Conservation (phyloP, 768 basidiomycete genomes). For the Trametes villosa region DNA sequence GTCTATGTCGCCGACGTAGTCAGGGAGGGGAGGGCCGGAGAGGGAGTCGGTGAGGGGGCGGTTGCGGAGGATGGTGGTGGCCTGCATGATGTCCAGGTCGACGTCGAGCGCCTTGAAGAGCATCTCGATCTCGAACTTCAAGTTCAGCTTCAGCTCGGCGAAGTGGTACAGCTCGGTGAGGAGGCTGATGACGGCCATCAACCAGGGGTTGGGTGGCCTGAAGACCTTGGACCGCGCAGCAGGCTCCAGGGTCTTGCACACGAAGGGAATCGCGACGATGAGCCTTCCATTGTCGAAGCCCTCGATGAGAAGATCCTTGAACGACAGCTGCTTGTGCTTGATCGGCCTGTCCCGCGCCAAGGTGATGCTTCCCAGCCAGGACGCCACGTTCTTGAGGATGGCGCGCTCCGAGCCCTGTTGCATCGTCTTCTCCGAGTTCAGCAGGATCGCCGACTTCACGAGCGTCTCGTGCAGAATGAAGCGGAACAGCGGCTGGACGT, state of each 20-base stretch:
- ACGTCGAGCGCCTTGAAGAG: constrained; percentile 91
- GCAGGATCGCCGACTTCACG: constrained; percentile 78
- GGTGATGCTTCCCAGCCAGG: constrained; percentile 94
- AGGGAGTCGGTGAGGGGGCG: constrained; percentile 65
- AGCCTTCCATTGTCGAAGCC: constrained; percentile 92
- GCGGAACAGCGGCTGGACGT: constrained; percentile 65
- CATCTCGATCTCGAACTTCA: constrained; percentile 98
- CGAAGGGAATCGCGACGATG: constrained; percentile 94
- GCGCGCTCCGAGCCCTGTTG: constrained; percentile 84
- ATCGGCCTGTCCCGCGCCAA: constrained; percentile 92
- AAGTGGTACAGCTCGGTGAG: constrained; percentile 97
- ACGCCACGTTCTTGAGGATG: constrained; percentile 90
- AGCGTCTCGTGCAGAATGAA: constrained; percentile 95
- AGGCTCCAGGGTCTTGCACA: constrained; percentile 94
- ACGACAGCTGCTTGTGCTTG: constrained; percentile 89
- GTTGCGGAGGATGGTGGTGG: constrained; percentile 79
- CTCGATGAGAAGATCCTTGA: constrained; percentile 97
- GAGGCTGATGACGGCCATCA: constrained; percentile 92
- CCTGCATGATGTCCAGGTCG: constrained; percentile 83
- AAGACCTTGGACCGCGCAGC: constrained; percentile 91
- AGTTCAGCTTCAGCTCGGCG: constrained; percentile 92
- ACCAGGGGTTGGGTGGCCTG: constrained; percentile 96
- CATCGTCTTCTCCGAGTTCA: constrained; percentile 92
- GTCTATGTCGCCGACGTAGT: constrained; percentile 82
- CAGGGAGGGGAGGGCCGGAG: constrained; percentile 67